Evolutionary conservation across 129 eudicot genomes (phyloP), one percentile per base, ranked within the genome.

Genomic region (Tagetes patula): DNA sequence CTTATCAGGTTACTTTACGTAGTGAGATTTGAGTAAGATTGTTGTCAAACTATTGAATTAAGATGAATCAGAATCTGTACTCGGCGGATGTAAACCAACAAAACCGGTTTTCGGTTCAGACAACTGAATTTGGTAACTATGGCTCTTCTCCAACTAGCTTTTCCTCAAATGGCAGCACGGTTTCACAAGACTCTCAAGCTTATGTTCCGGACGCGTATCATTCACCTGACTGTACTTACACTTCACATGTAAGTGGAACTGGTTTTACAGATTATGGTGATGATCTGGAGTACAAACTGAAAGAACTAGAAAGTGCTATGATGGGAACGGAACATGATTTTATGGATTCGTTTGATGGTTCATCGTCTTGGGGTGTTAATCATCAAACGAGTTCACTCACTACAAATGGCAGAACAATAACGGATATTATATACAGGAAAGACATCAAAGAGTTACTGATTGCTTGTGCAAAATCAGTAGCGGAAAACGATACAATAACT

Each of bases 111-210:
- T 8, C 71, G 0, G 55, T 30, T 66, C 55, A 66, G 40, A 45
- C 20, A 43, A 31, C 55, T 14, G 71, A 66, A 43, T 46, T 43
- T 12, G 39, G 8, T 66, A 66, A 43, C 40, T 20, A 66, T 9
- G 4, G 43, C 43, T 9, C 55, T 66, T 41, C 52, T 9, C 20
- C 71, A 43, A 38, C 71, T 9, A 66, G 71, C 55, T 66, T 66
- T 32, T 66, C 71, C 71, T 66, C 71, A 30, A 66, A 66, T 66
- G 71, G 38, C 53, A 66, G 71, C 71, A n/a, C 71, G 2, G 6
- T 46, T 13, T 66, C 71, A 27, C 71, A 66, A 66, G 71, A 66
- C 9, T 42, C 71, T 42, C 71, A 66, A 1, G 30, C 71, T 7
- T 27, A 20, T 39, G 3, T 20, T 27, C 71, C 71, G 0, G 53